Evolutionary conservation across 345 rosid species (phyloP).

Genomic region (Eucalyptus sp.): DNA sequence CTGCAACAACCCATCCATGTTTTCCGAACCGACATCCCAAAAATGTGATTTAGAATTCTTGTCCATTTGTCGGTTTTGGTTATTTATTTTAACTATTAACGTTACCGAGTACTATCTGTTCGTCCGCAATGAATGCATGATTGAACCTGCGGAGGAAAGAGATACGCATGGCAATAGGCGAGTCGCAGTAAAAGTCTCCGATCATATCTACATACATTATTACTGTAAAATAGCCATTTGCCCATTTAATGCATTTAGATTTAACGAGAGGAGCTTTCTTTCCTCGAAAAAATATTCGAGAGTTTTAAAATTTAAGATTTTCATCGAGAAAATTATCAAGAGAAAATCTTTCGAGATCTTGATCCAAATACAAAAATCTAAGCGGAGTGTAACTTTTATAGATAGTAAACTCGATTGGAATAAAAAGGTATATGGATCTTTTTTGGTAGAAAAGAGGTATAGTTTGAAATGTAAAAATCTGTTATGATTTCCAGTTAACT

Average conservation of each 20-base stretch:
- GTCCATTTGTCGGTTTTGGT: not conserved
- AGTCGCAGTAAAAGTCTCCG: not conserved
- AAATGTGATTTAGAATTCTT: not conserved
- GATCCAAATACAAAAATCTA: not conserved
- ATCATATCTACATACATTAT: too few relatives aligned
- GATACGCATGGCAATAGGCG: not conserved
- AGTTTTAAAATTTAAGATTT: too few relatives aligned
- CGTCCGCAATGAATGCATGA: not conserved
- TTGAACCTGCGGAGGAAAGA: not conserved
- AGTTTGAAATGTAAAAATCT: not conserved
- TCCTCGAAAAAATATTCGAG: too few relatives aligned
- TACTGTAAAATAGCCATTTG: too few relatives aligned
- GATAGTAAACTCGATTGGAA: not conserved
- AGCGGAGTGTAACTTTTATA: not conserved
- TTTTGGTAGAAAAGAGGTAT: too few relatives aligned
- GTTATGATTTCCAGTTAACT: too few relatives aligned
- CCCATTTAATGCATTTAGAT: not conserved
- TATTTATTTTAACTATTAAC: not conserved
- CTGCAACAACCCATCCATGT: not conserved
- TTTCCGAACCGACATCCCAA: not conserved
- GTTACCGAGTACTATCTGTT: not conserved
- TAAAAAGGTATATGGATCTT: not conserved
- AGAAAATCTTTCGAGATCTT: not conserved
- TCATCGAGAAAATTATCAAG: too few relatives aligned
- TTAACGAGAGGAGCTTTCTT: not conserved